Base-by-base conservation (phyloP, 148 eudicot genomes). In the Diospyros kaki region DNA sequence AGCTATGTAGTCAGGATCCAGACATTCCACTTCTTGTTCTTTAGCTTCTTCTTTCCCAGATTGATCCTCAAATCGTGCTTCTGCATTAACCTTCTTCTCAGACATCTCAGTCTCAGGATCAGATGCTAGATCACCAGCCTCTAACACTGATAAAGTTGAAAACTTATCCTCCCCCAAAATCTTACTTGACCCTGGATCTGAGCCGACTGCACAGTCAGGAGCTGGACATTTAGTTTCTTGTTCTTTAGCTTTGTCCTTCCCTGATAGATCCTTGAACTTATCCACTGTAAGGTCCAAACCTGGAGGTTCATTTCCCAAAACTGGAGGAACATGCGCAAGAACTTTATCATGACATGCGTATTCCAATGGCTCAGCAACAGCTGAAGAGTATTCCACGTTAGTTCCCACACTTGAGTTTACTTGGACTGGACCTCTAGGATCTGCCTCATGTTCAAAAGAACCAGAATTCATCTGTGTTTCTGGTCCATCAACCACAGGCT, bases 401-500 rank as follows among this genome's bases (percentile, higher is more conserved):
- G 52, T 48, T 48, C 52, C 52, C 52, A 48, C 4, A 48, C 8
- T 4, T 48, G 52, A 48, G 52, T 8, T 48, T 41, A 66, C 72
- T 11, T 64, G 63, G 52, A 41, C 51, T 59, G n/a, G 63, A 40
- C 52, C 8, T 48, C 8, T 48, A 4, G 8, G 6, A 48, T 48
- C 8, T 48, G 52, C 6, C 52, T 48, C 52, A 4, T 48, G 52
- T 48, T 48, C 52, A 48, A 4, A 48, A 48, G 52, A 48, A 8
- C 52, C 8, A 8, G 52, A 4, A 48, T 48, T 48, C 0, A 48
- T 48, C 42, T 40, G 18, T 15, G 14, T 41, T 69, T 38, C 41
- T 18, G 54, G 64, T 69, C 41, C 58, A 28, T 58, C n/a, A 67
- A 56, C 64, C 38, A 52, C 40, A 8, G 70, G 77, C n/a, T 50